Evolutionary conservation across 1,139 yeast genomes (phyloP), one percentile per base, ranked within the genome.

Genomic region (Geotrichum aggregatum): DNA sequence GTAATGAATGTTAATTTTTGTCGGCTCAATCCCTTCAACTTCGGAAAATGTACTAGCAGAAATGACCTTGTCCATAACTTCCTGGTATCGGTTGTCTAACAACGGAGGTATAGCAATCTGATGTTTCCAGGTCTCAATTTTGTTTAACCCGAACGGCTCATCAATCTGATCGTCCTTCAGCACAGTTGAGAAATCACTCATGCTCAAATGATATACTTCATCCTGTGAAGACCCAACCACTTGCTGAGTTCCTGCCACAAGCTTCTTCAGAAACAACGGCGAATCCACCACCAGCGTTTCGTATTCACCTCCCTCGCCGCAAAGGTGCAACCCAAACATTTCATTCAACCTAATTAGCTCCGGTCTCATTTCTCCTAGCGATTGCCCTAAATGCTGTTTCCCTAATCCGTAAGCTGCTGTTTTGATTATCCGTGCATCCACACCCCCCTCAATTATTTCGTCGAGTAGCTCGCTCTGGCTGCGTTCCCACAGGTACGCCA

Each of bases 281-380:
- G 95, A 87, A 67, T 92, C 97, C 30, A 92, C 73, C 2, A 92
- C 98, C 59, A 91, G 72, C 0, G 96, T 84, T 66, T 92, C 98
- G 66, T 89, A 92, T 67, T 92, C 98, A 1, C 98, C 98, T 19
- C 98, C 98, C 72, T 92, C 98, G 7, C 98, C 98, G 71, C 98
- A 92, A 0, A 92, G 81, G 66, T 92, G 97, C 8, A 91, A 87
- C 1, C 91, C 95, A 66, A 80, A 91, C 69, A 72, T 70, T 10
- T 66, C 59, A 63, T 91, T 85, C 59, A 91, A 71, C 39, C 73
- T 73, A 10, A 77, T 62, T 63, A 92, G 68, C 0, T 73, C 76
- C 0, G 88, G 84, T 52, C 78, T 78, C 59, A 85, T 71, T 58
- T 86, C 77, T 1, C 74, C 76, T 42, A 92, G 72, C 3, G 83